Conservation (phyloP, 2,329 filamentous ascomycete genomes). For the Orbilia brochopaga region DNA sequence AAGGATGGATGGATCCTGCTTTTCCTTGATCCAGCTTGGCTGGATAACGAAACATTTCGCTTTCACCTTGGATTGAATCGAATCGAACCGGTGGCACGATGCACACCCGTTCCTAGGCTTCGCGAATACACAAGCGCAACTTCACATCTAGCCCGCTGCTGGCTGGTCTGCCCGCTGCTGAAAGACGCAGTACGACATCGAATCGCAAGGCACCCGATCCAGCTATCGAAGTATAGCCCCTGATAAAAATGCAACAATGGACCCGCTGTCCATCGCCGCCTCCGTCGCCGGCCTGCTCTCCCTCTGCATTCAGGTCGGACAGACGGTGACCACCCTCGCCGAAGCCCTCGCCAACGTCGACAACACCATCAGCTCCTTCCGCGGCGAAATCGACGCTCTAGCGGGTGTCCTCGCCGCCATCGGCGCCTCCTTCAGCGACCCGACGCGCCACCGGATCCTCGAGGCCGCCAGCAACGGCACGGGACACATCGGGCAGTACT, state of each 20-base stretch:
- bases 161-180: too few species aligned
- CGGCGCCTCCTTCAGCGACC: slow-evolving; percentile 36
- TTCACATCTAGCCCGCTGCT: too few species aligned
- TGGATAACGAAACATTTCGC: too few species aligned
- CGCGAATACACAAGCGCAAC: too few species aligned
- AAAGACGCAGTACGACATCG: too few species aligned
- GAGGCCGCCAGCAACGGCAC: slow-evolving; percentile 41
- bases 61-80: too few species aligned
- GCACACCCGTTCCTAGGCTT: too few species aligned
- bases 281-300: slow-evolving; percentile 37
- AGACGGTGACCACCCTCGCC: slow-evolving; percentile 41
- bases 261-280: slow-evolving; percentile 46
- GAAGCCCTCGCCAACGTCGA: slow-evolving; percentile 41
- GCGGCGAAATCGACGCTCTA: slow-evolving; percentile 42
- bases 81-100: too few species aligned
- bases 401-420: slow-evolving; percentile 37
- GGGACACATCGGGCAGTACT: slow-evolving; percentile 45
- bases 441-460: slow-evolving; percentile 27
- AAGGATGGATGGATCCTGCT: slow-evolving; percentile 2
- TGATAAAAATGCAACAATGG: slow-evolving; percentile 22
- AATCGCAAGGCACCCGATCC: background rate
- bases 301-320: slow-evolving; percentile 45
- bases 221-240: background rate
- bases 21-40: background rate
- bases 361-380: slow-evolving; percentile 41